phyloP scores from a whole-genome alignment of 176 grass and related monocot species.

The Elaeis guineensis region DNA sequence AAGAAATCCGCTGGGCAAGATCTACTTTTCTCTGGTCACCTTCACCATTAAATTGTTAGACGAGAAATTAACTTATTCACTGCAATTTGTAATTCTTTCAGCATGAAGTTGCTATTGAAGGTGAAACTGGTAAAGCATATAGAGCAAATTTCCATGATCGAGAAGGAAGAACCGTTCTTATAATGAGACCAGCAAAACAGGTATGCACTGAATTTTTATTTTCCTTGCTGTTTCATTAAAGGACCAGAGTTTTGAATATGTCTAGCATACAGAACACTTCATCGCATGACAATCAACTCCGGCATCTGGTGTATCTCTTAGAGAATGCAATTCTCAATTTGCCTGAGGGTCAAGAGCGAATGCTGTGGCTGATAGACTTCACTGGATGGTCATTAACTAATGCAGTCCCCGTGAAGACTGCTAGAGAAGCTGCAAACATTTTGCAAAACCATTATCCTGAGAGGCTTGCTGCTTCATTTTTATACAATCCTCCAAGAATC shows the following conservation, averaged over 20 bases:
- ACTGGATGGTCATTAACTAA: conserved; percentile 77
- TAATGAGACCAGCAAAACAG: conserved; percentile 73
- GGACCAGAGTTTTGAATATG: neutral
- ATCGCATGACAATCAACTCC: conserved; percentile 54
- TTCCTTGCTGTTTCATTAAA: neutral
- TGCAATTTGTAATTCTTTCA: conserved; percentile 18
- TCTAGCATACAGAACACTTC: conserved; percentile 57
- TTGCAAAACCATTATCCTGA: conserved; percentile 89
- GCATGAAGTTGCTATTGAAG: conserved; percentile 55
- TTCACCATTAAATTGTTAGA: too few relatives aligned
- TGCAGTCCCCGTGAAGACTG: conserved; percentile 50
- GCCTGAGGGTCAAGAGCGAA: conserved; percentile 68
- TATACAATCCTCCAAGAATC: conserved; percentile 78
- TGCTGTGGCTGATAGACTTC: conserved; percentile 92
- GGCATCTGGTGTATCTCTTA: conserved; percentile 56
- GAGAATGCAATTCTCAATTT: conserved; percentile 73
- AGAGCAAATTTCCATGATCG: conserved; percentile 64
- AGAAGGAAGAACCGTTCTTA: conserved; percentile 54
- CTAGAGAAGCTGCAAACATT: conserved; percentile 45
- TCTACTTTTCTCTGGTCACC: neutral
- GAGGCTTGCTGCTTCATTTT: conserved; percentile 53
- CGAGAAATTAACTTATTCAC: too few relatives aligned
- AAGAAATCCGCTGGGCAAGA: conserved; percentile 75
- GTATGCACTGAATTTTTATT: conserved; percentile 10
- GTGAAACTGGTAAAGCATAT: conserved; percentile 81